Evolutionary conservation across 495 filamentous ascomycete genomes (phyloP).

Genomic region (Lophiotrema nucula): DNA sequence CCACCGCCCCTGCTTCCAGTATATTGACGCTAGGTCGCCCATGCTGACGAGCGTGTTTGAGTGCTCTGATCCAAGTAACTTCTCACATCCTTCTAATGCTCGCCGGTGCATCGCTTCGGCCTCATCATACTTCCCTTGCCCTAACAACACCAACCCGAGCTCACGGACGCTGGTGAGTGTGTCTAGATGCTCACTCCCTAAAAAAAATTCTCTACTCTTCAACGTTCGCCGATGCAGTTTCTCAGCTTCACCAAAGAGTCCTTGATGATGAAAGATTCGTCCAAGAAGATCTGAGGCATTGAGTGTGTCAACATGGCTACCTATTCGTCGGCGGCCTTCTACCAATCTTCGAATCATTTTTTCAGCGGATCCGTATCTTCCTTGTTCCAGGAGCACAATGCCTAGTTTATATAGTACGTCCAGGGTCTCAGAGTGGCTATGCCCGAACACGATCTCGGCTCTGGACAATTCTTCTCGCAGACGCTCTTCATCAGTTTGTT

Average conservation of each 20-base stretch:
- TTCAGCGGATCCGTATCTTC: constrained; percentile 29
- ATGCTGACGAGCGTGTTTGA: constrained; percentile 14
- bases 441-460: constrained; percentile 9
- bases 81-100: constrained; percentile 10
- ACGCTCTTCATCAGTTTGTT: constrained; percentile 23
- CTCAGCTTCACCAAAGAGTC: constrained; percentile 18
- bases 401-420: constrained; percentile 15
- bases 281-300: constrained; percentile 22
- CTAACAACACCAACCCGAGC: not conserved
- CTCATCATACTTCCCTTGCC: constrained; percentile 1
- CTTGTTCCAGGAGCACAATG: constrained; percentile 23
- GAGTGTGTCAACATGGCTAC: too few relatives aligned
- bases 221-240: constrained; percentile 16
- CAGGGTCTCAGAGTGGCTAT: constrained; percentile 11
- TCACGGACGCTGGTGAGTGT: constrained; percentile 14
- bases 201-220: constrained; percentile 3
- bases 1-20: not conserved
- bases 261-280: constrained; percentile 12
- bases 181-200: constrained; percentile 16
- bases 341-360: constrained; percentile 25
- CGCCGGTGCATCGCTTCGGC: constrained; percentile 2
- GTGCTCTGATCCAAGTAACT: constrained; percentile 15
- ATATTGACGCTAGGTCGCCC: not conserved
- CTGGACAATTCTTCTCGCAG: constrained; percentile 20
- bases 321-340: too few relatives aligned